Conservation (phyloP, 345 rosid species). For the Citrus reticulata region DNA sequence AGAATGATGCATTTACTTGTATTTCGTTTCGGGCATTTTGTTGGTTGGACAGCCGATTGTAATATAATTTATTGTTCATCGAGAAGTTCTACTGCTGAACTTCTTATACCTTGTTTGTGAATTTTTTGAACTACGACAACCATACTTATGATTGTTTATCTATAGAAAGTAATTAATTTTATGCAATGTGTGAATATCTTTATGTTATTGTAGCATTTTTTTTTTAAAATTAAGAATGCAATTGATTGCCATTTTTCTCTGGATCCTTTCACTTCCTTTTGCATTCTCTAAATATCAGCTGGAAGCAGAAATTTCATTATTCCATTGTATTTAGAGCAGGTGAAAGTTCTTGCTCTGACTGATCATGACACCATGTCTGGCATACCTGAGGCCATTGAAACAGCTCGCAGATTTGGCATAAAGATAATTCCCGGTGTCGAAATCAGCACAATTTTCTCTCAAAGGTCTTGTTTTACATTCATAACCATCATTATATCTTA, state of each 20-base stretch:
- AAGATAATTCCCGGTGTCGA: conserved; percentile 94
- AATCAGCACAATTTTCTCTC: conserved; percentile 80
- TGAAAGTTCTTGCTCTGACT: conserved; percentile 90
- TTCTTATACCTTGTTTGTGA: not conserved
- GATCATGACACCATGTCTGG: conserved; percentile 95
- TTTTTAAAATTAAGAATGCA: not conserved
- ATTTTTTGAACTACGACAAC: not conserved
- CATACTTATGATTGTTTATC: not conserved
- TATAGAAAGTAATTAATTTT: not conserved
- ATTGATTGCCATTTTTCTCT: conserved; percentile 2
- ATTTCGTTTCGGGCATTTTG: not conserved
- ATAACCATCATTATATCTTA: not conserved
- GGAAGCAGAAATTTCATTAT: conserved; percentile 23
- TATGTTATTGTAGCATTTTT: not conserved
- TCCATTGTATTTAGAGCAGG: conserved; percentile 57
- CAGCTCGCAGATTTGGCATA: conserved; percentile 67
- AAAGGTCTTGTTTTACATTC: conserved; percentile 40
- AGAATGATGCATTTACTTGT: not conserved
- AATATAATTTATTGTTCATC: not conserved
- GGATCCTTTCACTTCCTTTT: not conserved
- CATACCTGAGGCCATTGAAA: conserved; percentile 83
- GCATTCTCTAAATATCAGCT: conserved; percentile 5
- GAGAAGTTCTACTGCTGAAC: not conserved
- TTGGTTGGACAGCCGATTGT: not conserved
- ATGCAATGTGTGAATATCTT: not conserved